A percentile compares a stretch with the other conserved stretches of the same genome.
Conservation (phyloP, 257 asterid genomes). For the Thymus mandschuricus region DNA sequence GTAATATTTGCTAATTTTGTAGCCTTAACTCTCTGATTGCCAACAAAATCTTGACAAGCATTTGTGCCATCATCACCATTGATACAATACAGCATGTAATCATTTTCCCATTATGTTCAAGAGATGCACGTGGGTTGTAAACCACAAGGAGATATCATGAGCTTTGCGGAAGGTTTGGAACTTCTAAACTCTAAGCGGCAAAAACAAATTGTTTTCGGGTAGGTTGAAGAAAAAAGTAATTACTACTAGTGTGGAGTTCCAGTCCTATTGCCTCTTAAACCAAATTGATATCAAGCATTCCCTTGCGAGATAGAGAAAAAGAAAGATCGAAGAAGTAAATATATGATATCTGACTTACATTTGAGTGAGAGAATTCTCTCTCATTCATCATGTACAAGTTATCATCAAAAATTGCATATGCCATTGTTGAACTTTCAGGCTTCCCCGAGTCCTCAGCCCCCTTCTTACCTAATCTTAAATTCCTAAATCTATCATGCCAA, state of each 20-base stretch:
- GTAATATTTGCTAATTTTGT: too few species aligned
- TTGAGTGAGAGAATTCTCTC: constrained; percentile 57
- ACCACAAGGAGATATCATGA: constrained; percentile 15
- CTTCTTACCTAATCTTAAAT: constrained; percentile 68
- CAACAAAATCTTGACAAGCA: too few species aligned
- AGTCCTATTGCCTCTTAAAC: background rate
- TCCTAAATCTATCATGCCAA: constrained; percentile 85
- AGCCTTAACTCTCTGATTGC: too few species aligned
- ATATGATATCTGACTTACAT: constrained; percentile 46
- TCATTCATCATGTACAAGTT: constrained; percentile 70
- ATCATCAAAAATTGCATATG: constrained; percentile 82
- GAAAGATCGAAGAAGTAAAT: constrained; percentile 18
- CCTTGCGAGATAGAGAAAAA: constrained; percentile 8
- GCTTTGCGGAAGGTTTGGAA: background rate
- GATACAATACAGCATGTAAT: too few species aligned
- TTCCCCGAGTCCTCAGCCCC: constrained; percentile 63
- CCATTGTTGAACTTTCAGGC: constrained; percentile 74
- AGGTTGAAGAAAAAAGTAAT: background rate
- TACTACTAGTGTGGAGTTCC: background rate
- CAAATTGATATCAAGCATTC: constrained; percentile 22
- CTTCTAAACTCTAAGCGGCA: background rate
- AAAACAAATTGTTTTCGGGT: background rate
- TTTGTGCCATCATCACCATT: too few species aligned
- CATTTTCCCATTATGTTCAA: constrained; percentile 12
- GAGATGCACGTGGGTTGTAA: constrained; percentile 1